Base-by-base conservation (phyloP, 2,329 filamentous ascomycete species). In the Aureobasidium sp. region DNA sequence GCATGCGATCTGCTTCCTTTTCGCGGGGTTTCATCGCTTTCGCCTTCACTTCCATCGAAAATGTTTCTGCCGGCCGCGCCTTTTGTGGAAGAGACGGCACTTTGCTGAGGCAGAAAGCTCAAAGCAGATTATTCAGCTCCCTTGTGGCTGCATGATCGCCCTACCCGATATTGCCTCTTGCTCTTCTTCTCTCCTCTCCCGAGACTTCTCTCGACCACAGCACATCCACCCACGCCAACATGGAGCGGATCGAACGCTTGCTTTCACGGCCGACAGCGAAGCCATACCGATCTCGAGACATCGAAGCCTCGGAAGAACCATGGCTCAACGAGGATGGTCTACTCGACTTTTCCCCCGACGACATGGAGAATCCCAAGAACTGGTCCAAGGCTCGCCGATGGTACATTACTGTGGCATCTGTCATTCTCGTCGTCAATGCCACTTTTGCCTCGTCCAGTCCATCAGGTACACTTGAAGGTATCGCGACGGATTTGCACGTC, bases 391-490 rank as follows among this genome's bases (percentile, higher is more conserved):
- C 65, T 2, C 71, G 78, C n/a, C 72, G 77, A 31, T 72, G 73
- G 65, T 73, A 69, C 62, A 73, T 82, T 55, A 81, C 79, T 5
- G 59, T 76, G 9, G 68, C 73, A 31, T 68, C 76, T 27, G 75
- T 81, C 8, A 60, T 78, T n/a, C 75, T 81, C 17, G 80, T 83
- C 41, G 74, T 83, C 65, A 84, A 84, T 66, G 80, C 80, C 2
- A 83, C 80, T 0, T 83, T 84, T 64, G 80, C 81, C 31, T 80
- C 78, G 5, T 77, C 76, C 27, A 72, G 73, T 39, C 75, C 72
- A 9, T 78, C 74, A 42, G 75, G 71, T 2, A 72, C 67, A 64
- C 65, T 75, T 15, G 57, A 71, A 53, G 74, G 77, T 47, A 80
- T 82, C 47, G 69, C 74, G 2, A 63, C 76, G 62, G 69, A 78